Conservation (phyloP, 768 basidiomycete species). For the Aureoboletus auriporus region DNA sequence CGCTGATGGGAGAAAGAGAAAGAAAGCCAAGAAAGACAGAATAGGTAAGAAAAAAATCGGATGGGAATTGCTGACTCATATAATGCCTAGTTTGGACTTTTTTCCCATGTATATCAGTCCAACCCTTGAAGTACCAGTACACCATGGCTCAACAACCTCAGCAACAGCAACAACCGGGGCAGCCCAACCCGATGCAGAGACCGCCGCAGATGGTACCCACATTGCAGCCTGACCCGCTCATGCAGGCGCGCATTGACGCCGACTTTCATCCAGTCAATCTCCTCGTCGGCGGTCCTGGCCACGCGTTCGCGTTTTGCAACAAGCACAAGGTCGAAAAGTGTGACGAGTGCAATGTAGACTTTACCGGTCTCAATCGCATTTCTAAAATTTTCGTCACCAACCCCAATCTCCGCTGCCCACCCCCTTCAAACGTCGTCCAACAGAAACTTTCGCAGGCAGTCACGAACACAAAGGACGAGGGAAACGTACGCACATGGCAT, state of each 20-base stretch:
- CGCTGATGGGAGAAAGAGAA: conserved; percentile 26
- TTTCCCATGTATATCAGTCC: conserved; percentile 8
- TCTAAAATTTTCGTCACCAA: conserved; percentile 65
- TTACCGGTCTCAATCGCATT: conserved; percentile 70
- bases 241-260: conserved; percentile 76
- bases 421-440: conserved; percentile 73
- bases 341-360: conserved; percentile 69
- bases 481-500: conserved; percentile 69
- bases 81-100: not conserved
- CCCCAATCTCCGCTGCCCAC: conserved; percentile 70
- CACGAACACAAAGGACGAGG: conserved; percentile 84
- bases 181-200: conserved; percentile 27
- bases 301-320: conserved; percentile 55
- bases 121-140: no score
- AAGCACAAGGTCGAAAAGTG: conserved; percentile 73
- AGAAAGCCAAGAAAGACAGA: conserved; percentile 15
- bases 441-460: conserved; percentile 74
- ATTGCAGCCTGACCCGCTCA: conserved; percentile 60
- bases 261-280: conserved; percentile 60
- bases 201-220: conserved; percentile 40
- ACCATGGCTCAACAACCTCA: conserved; percentile 62
- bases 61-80: conserved; percentile 27
- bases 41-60: conserved; percentile 21
- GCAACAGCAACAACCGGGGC: conserved; percentile 53
- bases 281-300: conserved; percentile 49